Conservation (phyloP, 805 yeast species). For the Ogataea nonfermentans region DNA sequence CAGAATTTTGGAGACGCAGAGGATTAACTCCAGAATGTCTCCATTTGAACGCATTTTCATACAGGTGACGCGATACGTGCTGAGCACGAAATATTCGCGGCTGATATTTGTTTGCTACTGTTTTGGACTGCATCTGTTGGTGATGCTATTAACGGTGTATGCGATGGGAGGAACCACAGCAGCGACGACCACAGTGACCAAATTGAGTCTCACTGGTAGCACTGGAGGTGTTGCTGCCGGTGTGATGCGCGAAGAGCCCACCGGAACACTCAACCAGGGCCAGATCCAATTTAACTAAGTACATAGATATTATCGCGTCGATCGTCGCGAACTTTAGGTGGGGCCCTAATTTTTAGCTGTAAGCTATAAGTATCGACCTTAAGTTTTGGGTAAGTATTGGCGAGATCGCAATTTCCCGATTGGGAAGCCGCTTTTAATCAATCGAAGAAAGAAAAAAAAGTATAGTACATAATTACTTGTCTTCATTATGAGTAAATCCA, state of each 20-base stretch:
- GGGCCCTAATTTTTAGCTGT: neutral
- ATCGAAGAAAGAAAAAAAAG: slow-evolving; percentile 1
- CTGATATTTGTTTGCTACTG: slow-evolving; percentile 73
- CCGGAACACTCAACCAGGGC: slow-evolving; percentile 4
- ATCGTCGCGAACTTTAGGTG: neutral
- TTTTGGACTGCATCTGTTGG: slow-evolving; percentile 67
- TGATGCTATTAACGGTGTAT: slow-evolving; percentile 61
- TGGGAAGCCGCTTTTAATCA: neutral
- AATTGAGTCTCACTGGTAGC: slow-evolving; percentile 20
- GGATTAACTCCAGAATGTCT: slow-evolving; percentile 68
- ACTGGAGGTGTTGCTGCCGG: slow-evolving; percentile 30
- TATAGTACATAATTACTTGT: neutral
- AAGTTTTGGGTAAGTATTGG: slow-evolving; percentile 2
- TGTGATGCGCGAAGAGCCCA: slow-evolving; percentile 11
- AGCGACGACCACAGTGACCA: slow-evolving; percentile 6
- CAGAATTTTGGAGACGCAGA: slow-evolving; percentile 70
- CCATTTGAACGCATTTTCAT: slow-evolving; percentile 78
- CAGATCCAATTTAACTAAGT: neutral
- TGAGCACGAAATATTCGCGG: slow-evolving; percentile 71
- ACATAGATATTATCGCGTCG: neutral
- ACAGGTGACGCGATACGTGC: slow-evolving; percentile 67
- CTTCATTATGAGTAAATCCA: slow-evolving; percentile 19
- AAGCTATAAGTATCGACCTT: slow-evolving; percentile 36
- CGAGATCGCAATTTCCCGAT: slow-evolving; percentile 11
- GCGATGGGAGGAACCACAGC: slow-evolving; percentile 36